Evolutionary conservation across 345 rosid species (phyloP).

Genomic region (Euphorbia pulcherrima): DNA sequence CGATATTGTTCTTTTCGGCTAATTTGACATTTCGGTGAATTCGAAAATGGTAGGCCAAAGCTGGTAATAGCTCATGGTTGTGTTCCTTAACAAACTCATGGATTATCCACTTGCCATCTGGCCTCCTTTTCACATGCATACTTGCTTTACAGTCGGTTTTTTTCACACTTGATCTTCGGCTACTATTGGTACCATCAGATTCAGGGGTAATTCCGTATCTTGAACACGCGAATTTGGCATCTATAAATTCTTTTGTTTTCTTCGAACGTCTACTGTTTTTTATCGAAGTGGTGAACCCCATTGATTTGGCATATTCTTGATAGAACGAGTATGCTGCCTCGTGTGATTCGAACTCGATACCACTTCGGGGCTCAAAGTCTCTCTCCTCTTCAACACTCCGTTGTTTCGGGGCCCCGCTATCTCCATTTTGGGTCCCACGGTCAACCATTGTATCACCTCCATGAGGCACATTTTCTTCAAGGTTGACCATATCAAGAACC

Average conservation of each 20-base stretch:
- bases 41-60: slow-evolving; percentile 38
- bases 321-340: slow-evolving; percentile 36
- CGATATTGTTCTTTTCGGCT: slow-evolving; percentile 34
- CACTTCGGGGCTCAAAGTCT: slow-evolving; percentile 27
- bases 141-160: slow-evolving; percentile 43
- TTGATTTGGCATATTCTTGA: slow-evolving; percentile 41
- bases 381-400: slow-evolving; percentile 21
- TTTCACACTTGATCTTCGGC: slow-evolving; percentile 34
- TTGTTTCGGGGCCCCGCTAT: slow-evolving; percentile 16
- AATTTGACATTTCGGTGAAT: slow-evolving; percentile 34
- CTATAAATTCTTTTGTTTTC: slow-evolving; percentile 37
- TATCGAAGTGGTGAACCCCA: slow-evolving; percentile 39
- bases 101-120: slow-evolving; percentile 38
- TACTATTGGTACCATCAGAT: slow-evolving; percentile 32
- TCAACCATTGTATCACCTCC: slow-evolving; percentile 16
- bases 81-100: slow-evolving; percentile 37
- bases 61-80: slow-evolving; percentile 39
- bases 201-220: slow-evolving; percentile 39
- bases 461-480: slow-evolving; percentile 17
- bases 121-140: slow-evolving; percentile 40
- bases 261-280: slow-evolving; percentile 41
- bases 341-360: slow-evolving; percentile 39
- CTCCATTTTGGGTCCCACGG: slow-evolving; percentile 15
- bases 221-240: slow-evolving; percentile 31
- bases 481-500: slow-evolving; percentile 21